Conservation (phyloP, 2,329 filamentous ascomycete genomes). For the Proliferodiscus dingleyae region DNA sequence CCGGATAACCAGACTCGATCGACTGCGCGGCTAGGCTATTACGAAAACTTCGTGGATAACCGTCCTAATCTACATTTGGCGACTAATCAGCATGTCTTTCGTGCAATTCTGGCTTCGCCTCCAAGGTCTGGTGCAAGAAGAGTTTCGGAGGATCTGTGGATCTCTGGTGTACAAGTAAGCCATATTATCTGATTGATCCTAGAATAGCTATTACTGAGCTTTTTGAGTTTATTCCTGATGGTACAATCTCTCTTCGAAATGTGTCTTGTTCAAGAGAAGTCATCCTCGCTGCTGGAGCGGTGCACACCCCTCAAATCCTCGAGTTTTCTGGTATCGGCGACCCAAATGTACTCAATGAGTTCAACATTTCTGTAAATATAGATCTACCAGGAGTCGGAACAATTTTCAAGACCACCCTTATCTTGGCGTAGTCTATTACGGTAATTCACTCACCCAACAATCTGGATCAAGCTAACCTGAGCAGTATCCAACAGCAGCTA, state of each 20-base stretch:
- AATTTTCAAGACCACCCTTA: conserved; percentile 52
- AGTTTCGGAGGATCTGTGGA: conserved; percentile 12
- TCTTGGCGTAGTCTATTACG: conserved; percentile 23
- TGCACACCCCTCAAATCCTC: conserved; percentile 43
- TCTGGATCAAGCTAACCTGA: conserved; percentile 7
- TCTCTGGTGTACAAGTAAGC: conserved; percentile 38
- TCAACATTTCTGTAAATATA: conserved; percentile 46
- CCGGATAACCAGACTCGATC: conserved; percentile 37
- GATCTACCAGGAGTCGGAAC: conserved; percentile 58
- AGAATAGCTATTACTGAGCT: conserved; percentile 1
- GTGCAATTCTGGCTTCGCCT: conserved; percentile 27
- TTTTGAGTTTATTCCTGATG: conserved; percentile 19
- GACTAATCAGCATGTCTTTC: conserved; percentile 36
- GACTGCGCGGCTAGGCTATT: conserved; percentile 38
- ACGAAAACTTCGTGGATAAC: conserved; percentile 31
- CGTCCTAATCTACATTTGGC: conserved; percentile 38
- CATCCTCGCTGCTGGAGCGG: conserved; percentile 42
- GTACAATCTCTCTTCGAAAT: conserved; percentile 15
- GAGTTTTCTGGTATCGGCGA: conserved; percentile 43
- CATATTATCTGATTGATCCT: background rate
- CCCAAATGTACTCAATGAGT: conserved; percentile 32
- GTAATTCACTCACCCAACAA: conserved; percentile 5
- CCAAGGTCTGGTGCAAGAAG: conserved; percentile 3
- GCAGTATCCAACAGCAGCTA: conserved; percentile 21
- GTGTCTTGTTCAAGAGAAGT: conserved; percentile 45